Percentiles rank a stretch among this genome's conserved stretches.
These are phyloP conservation scores for Dichotomopilus funicola DNA, from an alignment of 2,329 filamentous ascomycete species.

Conservation along the genomic window DNA sequence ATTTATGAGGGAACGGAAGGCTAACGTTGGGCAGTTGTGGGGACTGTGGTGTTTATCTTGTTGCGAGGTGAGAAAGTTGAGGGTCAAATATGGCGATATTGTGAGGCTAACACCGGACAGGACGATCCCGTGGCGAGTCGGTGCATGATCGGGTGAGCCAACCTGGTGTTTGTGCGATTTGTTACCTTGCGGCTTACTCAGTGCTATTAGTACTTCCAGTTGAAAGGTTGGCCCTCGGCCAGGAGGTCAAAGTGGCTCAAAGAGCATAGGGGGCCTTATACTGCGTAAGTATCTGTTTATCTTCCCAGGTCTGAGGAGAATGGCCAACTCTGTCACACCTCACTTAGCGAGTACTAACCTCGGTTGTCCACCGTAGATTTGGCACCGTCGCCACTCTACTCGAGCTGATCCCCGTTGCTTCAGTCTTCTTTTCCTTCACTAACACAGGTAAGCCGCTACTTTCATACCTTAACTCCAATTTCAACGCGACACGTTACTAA, in stretches of 20 bases:
- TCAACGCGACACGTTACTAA: not conserved
- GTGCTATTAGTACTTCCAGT: constrained; percentile 72
- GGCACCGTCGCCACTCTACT: constrained; percentile 67
- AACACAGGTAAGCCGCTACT: constrained; percentile 57
- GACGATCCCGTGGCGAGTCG: constrained; percentile 40
- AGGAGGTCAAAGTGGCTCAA: constrained; percentile 64
- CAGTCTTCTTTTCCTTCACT: constrained; percentile 81
- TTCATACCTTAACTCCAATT: not conserved
- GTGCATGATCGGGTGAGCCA: constrained; percentile 49
- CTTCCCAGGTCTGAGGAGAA: not conserved
- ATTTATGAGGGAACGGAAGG: not conserved
- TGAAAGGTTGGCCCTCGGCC: constrained; percentile 70
- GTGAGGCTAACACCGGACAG: constrained; percentile 27
- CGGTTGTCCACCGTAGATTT: constrained; percentile 48
- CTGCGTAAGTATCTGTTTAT: constrained; percentile 52
- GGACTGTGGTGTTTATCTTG: constrained; percentile 72
- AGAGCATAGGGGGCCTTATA: constrained; percentile 68
- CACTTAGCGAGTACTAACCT: not conserved
- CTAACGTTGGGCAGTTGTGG: constrained; percentile 50
- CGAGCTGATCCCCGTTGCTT: constrained; percentile 77
- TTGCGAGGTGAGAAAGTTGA: constrained; percentile 53
- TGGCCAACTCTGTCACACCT: not conserved
- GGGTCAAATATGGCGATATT: not conserved
- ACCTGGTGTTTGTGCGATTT: not conserved
- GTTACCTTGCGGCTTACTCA: constrained; percentile 37